These are phyloP conservation scores for Aphanomyces stellatus DNA, from an alignment of 352 stramenopile genomes.

Conservation along the genomic window DNA sequence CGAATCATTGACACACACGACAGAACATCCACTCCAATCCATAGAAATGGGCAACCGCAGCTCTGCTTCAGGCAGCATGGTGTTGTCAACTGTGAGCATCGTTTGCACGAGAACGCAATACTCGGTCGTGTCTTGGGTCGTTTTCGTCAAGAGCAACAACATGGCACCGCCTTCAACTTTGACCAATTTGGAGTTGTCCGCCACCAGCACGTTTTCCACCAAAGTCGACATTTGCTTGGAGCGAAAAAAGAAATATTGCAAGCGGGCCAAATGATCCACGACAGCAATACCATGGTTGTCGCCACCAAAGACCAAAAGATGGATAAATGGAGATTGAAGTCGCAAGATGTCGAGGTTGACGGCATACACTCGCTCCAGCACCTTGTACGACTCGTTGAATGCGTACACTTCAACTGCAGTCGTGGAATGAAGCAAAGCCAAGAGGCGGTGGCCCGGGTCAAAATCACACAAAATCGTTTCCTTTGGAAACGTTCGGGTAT, in stretches of 20 bases:
- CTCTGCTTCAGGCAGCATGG: conserved; percentile 6
- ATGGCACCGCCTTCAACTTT: conserved; percentile 22
- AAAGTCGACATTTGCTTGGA: conserved; percentile 8
- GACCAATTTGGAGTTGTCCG: not conserved
- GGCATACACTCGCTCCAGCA: not conserved
- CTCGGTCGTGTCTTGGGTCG: not conserved
- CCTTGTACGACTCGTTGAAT: conserved; percentile 20
- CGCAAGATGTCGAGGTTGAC: not conserved
- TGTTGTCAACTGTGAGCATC: conserved; percentile 10
- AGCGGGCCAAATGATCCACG: not conserved
- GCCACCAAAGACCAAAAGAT: conserved; percentile 8
- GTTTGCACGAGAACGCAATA: conserved; percentile 29
- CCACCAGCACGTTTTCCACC: not conserved
- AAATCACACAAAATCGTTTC: not conserved
- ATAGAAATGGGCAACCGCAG: not conserved
- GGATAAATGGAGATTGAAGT: not conserved
- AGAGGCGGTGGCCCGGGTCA: not conserved
- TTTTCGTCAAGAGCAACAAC: conserved; percentile 26
- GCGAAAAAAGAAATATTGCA: conserved; percentile 9
- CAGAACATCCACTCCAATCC: conserved; percentile 19
- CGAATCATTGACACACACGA: conserved; percentile 23
- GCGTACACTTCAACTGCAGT: not conserved
- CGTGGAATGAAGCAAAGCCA: conserved; percentile 1
- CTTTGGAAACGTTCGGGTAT: not conserved
- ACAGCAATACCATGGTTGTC: conserved; percentile 13